Evolutionary conservation across 164 flowering plant genomes (phyloP).

Genomic region (Vitis amurensis): DNA sequence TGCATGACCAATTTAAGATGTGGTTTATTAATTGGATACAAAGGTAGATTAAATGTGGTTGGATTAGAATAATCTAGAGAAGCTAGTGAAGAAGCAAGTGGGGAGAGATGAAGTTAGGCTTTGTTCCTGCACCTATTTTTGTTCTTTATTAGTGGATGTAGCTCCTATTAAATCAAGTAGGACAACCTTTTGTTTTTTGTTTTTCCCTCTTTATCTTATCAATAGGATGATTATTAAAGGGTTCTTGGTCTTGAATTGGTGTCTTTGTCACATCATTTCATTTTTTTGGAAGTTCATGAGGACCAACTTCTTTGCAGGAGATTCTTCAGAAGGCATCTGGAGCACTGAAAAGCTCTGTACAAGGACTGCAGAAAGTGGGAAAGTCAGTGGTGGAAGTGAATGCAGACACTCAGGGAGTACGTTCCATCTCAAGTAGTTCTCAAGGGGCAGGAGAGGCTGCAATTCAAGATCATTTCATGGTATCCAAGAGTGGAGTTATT

Average conservation of each 20-base stretch:
- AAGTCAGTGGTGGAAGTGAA: conserved; percentile 24
- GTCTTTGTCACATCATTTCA: neutral
- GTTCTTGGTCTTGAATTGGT: neutral
- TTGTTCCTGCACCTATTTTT: neutral
- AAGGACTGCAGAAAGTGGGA: conserved; percentile 26
- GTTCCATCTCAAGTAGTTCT: conserved; percentile 25
- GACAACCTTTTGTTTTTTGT: neutral
- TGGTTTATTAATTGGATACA: neutral
- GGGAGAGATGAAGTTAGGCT: neutral
- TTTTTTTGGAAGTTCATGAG: neutral
- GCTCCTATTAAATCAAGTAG: neutral
- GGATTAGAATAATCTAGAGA: neutral
- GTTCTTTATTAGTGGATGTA: neutral
- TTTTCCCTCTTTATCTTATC: neutral
- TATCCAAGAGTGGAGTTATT: conserved; percentile 13
- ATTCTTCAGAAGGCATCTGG: conserved; percentile 57
- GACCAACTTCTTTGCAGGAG: conserved; percentile 36
- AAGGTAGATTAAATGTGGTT: neutral
- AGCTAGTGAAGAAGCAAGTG: neutral
- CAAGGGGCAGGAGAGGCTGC: conserved; percentile 25
- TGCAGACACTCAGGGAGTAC: conserved; percentile 19
- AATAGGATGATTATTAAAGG: too few species aligned
- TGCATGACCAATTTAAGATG: neutral
- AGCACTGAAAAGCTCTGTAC: conserved; percentile 30
- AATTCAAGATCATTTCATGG: conserved; percentile 41